Conservation (phyloP, 306 rosid species). For the Mimosa bimucronata region DNA sequence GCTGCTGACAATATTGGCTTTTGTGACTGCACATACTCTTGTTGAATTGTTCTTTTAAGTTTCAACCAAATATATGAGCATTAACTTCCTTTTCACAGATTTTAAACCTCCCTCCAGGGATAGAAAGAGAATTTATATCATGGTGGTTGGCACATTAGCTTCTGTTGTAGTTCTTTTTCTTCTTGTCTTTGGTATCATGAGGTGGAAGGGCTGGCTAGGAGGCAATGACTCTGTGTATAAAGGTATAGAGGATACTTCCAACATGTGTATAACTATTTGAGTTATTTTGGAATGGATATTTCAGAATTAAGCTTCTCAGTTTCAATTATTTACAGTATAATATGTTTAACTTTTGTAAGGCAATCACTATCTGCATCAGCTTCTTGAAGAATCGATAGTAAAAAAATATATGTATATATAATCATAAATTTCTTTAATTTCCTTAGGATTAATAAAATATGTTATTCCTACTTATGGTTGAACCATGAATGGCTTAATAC, state of each 20-base stretch:
- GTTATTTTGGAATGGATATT: not conserved
- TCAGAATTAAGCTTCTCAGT: not conserved
- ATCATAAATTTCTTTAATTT: not conserved
- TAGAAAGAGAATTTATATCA: not conserved
- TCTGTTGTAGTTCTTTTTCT: not conserved
- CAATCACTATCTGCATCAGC: not conserved
- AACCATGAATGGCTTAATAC: not conserved
- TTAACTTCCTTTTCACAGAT: conserved; percentile 4
- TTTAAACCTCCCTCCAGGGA: conserved; percentile 3
- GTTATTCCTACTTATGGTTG: not conserved
- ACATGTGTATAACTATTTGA: not conserved
- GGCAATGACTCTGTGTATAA: not conserved
- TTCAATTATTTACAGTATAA: not conserved
- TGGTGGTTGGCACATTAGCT: not conserved
- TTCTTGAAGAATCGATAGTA: not conserved
- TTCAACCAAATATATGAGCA: not conserved
- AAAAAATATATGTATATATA: not conserved
- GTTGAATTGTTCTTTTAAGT: not conserved
- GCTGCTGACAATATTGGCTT: not conserved
- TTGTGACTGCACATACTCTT: not conserved
- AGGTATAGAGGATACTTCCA: not conserved
- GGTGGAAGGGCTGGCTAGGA: conserved; percentile 13
- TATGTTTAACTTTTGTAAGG: not conserved
- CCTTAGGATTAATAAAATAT: not conserved
- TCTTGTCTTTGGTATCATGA: not conserved